These are phyloP conservation scores for Marasmius tenuissimus DNA, from an alignment of 1,284 basidiomycete species.

Conservation along the genomic window DNA sequence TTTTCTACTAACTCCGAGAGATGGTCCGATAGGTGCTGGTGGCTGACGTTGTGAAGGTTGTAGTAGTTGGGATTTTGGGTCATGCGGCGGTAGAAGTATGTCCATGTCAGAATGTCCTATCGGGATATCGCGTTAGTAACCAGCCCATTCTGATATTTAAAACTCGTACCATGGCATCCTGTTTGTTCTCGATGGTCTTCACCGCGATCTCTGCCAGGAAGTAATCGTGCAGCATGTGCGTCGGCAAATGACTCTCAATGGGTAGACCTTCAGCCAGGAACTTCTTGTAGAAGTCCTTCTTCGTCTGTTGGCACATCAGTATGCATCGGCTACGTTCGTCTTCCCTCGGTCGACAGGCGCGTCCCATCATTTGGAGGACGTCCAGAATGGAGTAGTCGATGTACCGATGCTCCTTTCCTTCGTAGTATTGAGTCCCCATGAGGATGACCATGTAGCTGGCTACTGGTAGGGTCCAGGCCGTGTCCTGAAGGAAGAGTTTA, in stretches of 20 bases:
- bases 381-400: conserved; percentile 98
- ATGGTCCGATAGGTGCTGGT: conserved; percentile 92
- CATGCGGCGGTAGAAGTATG: conserved; percentile 95
- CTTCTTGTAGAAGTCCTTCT: conserved; percentile 99
- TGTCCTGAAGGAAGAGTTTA: conserved; percentile 57
- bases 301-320: conserved; percentile 94
- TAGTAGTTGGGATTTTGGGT: conserved; percentile 96
- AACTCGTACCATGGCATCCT: conserved; percentile 82
- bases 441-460: conserved; percentile 97
- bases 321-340: conserved; percentile 91
- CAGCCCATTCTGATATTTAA: neutral
- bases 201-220: conserved; percentile 99
- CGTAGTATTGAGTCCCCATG: conserved; percentile 96
- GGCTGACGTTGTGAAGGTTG: conserved; percentile 91
- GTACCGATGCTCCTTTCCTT: conserved; percentile 96
- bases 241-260: conserved; percentile 91
- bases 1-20: conserved; percentile 95
- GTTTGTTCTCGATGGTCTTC: conserved; percentile 98
- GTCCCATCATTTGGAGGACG: conserved; percentile 98
- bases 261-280: conserved; percentile 97
- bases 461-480: conserved; percentile 93
- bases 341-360: conserved; percentile 85
- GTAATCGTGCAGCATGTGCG: conserved; percentile 90
- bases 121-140: neutral
- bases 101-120: conserved; percentile 91